Base-by-base conservation (phyloP, 2,329 filamentous ascomycete species). In the Cladosporium sp. region DNA sequence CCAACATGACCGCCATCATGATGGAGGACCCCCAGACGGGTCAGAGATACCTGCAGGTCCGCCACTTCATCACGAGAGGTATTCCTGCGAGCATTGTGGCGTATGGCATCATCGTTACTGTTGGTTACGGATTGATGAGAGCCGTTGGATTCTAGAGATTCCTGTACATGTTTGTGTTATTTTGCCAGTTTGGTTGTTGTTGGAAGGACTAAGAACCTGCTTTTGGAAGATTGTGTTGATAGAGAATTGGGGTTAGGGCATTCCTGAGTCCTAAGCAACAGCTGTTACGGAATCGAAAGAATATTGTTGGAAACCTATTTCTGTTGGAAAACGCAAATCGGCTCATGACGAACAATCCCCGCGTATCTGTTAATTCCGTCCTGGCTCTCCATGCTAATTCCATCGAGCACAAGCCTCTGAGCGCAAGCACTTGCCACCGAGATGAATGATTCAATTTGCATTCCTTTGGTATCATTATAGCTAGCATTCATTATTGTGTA, bases 1-100 rank as follows among this genome's bases (percentile, higher is more conserved):
- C 95, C 1, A 99, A 99, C 73, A 99, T 99, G 95, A 99, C 95
- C 75, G 95, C 95, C 4, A 98, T 99, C 74, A 98, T 99, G 95
- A 98, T 98, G 85, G 95, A 99, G 80, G 94, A 99, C 74, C 87
- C 92, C 0, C 86, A 90, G 69, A 96, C 93, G 0, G 95, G 95
- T 10, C 92, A 96, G 76, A 86, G 95, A 65, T 99, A 99, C 76
- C 85, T 99, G 64, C 85, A 90, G 67, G 96, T 99, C 62, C 91
- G 91, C 76, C 95, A 99, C 78, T 99, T 99, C 79, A 90, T 99
- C 74, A 96, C 91, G 61, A 85, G 93, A n/a, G 95, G 95, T 74
- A 87, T 99, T 44, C 94, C 95, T 0, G 89, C 91, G 75, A 96
- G 91, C 78, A 77, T 98, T 41, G 83, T 97, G 64, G 89, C 93